A percentile compares a stretch with the other conserved stretches of the same genome.
Evolutionary conservation across 2,329 filamentous ascomycete species (phyloP).

Genomic region (Cercospora sp.): DNA sequence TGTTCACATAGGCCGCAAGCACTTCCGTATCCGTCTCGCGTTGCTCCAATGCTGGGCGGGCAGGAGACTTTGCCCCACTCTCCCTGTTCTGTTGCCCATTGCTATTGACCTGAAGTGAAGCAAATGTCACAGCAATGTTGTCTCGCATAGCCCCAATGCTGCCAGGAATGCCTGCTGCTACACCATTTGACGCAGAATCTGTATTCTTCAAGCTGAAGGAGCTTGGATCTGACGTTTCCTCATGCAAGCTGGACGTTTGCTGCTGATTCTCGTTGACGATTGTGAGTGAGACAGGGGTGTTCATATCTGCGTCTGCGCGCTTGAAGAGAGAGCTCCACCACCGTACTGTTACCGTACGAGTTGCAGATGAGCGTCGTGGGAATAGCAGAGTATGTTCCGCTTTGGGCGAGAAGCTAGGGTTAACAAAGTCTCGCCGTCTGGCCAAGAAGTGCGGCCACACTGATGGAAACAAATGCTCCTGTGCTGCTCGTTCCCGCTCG

Average conservation of each 20-base stretch:
- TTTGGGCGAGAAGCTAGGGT: conserved; percentile 71
- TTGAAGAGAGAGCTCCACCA: conserved; percentile 95
- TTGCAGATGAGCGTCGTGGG: conserved; percentile 51
- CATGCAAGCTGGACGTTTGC: not conserved
- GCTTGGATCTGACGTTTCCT: not conserved
- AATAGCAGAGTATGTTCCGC: conserved; percentile 84
- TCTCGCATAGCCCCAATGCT: conserved; percentile 1
- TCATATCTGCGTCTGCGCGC: conserved; percentile 89
- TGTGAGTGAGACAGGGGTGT: conserved; percentile 52
- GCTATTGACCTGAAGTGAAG: conserved; percentile 2
- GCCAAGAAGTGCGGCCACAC: conserved; percentile 96
- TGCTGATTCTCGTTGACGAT: not conserved
- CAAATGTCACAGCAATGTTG: conserved; percentile 6
- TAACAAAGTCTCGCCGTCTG: conserved; percentile 76
- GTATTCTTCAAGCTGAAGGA: not conserved
- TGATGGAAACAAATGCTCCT: conserved; percentile 74
- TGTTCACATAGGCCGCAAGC: conserved; percentile 9
- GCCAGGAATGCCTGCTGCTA: not conserved
- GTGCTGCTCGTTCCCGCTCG: conserved; percentile 72
- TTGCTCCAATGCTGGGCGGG: conserved; percentile 17
- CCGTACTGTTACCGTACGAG: conserved; percentile 62
- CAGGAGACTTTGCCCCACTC: not conserved
- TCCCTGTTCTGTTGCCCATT: not conserved
- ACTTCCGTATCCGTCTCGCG: conserved; percentile 18
- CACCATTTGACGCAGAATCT: not conserved